These are phyloP conservation scores for Penstemon barbatus DNA, from an alignment of 257 asterid genomes.

Conservation along the genomic window DNA sequence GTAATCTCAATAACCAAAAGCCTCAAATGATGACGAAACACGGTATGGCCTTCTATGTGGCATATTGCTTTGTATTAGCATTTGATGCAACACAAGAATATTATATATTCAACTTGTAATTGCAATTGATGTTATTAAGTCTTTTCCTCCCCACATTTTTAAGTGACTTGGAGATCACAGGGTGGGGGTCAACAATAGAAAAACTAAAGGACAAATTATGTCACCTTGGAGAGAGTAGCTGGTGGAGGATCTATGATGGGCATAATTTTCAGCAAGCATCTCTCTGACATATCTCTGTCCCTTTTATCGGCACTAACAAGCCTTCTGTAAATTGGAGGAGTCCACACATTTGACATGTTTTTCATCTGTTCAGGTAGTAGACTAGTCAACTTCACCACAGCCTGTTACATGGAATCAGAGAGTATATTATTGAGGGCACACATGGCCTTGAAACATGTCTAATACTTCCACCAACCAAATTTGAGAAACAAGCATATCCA, in stretches of 20 bases:
- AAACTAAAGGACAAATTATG: not conserved
- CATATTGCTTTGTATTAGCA: conserved; percentile 4
- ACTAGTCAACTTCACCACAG: conserved; percentile 66
- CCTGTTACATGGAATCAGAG: conserved; percentile 40
- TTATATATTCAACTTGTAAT: not conserved
- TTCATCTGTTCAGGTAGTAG: conserved; percentile 56
- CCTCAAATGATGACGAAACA: too few species aligned
- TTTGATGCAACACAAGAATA: conserved; percentile 21
- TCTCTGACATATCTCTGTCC: conserved; percentile 81
- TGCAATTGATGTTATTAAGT: not conserved
- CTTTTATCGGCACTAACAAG: conserved; percentile 72
- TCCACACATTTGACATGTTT: conserved; percentile 58
- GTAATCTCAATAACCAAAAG: conserved; percentile 14
- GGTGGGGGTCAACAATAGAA: conserved; percentile 5
- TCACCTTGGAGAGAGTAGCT: conserved; percentile 66
- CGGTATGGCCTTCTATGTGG: not conserved
- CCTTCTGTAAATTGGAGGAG: conserved; percentile 77
- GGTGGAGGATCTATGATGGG: conserved; percentile 59
- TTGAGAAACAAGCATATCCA: conserved; percentile 1
- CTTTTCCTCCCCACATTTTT: not conserved
- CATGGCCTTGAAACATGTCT: conserved; percentile 14
- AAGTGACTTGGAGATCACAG: not conserved
- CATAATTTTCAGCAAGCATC: conserved; percentile 67
- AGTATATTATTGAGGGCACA: conserved; percentile 17
- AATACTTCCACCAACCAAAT: conserved; percentile 15